These are phyloP conservation scores for Akebia trifoliata DNA, from an alignment of 164 flowering plant species.

Conservation along the genomic window DNA sequence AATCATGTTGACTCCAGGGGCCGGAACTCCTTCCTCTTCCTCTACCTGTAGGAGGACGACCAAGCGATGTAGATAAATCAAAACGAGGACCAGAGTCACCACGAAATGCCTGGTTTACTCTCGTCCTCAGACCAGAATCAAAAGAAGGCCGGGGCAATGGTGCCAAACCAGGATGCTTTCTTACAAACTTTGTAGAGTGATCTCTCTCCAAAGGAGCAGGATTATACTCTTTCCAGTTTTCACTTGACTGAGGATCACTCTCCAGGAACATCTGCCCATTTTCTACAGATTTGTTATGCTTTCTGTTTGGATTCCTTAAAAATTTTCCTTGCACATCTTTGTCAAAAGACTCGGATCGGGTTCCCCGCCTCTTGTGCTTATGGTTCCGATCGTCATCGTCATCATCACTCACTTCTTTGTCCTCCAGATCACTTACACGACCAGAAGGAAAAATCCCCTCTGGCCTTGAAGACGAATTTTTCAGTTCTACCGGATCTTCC, in stretches of 20 bases:
- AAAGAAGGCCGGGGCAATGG: slow-evolving; percentile 30
- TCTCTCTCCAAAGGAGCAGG: slow-evolving; percentile 35
- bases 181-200: slow-evolving; percentile 41
- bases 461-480: slow-evolving; percentile 43
- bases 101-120: slow-evolving; percentile 40
- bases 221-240: slow-evolving; percentile 33
- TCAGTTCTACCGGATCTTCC: slow-evolving; percentile 40
- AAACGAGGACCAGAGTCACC: slow-evolving; percentile 42
- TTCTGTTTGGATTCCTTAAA: slow-evolving; percentile 50
- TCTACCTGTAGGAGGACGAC: slow-evolving; percentile 36
- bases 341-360: slow-evolving; percentile 61
- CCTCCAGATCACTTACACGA: slow-evolving; percentile 66
- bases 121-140: slow-evolving; percentile 50
- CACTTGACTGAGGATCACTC: slow-evolving; percentile 51
- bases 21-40: slow-evolving; percentile 66
- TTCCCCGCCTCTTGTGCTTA: slow-evolving; percentile 82
- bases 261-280: slow-evolving; percentile 55
- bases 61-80: slow-evolving; percentile 19
- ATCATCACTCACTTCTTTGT: slow-evolving; percentile 81
- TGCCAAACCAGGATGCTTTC: slow-evolving; percentile 36
- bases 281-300: slow-evolving; percentile 53
- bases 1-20: slow-evolving; percentile 56
- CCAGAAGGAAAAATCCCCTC: slow-evolving; percentile 51
- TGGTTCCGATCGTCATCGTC: slow-evolving; percentile 96
- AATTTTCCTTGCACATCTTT: slow-evolving; percentile 43